Evolutionary conservation across 768 basidiomycete genomes (phyloP), one percentile per base, ranked within the genome.

Genomic region (Kwoniella sp.): DNA sequence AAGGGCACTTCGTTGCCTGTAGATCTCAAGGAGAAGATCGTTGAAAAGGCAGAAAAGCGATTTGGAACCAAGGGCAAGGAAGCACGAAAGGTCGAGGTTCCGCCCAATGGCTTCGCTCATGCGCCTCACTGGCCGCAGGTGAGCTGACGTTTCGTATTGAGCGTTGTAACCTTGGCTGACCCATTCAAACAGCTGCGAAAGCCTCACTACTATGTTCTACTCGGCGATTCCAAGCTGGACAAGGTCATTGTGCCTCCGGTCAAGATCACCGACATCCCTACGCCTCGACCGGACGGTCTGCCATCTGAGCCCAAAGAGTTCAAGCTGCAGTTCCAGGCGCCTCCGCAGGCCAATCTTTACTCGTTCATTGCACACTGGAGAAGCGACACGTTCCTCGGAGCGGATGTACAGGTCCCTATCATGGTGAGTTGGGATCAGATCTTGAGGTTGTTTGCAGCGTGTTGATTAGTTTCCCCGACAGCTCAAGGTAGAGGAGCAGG

Each of bases 251-350:
- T 95, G 0, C 89, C 89, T 14, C 92, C 92, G 0, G 75, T 85
- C 67, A 85, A 83, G 69, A 81, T 95, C 59, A 79, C 80, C 20
- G 89, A 91, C 57, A 80, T 95, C 12, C 90, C 90, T 0, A 79
- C 66, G 2, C 64, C 57, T 22, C 37, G 46, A 32, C 23, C 57
- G 3, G 53, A 57, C 28, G 56, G 53, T 22, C 22, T 48, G 43
- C 51, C 50, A 3, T 53, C 55, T 8, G 65, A 56, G 44, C 57
- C 64, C 5, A 57, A 60, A 40, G 54, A 70, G 56, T 92, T 89
- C 79, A 89, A 88, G 75, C 76, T 95, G 37, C 88, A 89, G 69
- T 96, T 98, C 82, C 92, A 95, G 71, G 91, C 89, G 3, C 95
- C 95, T 5, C 86, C 84, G 20, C 82, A 81, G 41, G 80, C 84